phyloP scores from a whole-genome alignment of 129 eudicot species.

The Sambucus nigra region DNA sequence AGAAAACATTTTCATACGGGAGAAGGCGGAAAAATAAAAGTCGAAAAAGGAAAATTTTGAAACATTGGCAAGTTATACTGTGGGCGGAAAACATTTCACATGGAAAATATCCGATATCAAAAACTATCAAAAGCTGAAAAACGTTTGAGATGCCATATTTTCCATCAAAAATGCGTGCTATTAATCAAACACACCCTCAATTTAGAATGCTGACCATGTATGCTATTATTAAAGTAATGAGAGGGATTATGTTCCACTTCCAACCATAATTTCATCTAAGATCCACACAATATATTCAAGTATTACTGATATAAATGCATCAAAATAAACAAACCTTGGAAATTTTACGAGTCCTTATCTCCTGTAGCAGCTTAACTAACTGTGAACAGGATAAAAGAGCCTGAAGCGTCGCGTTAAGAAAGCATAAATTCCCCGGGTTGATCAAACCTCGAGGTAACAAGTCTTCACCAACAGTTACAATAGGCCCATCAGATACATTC shows the following conservation, averaged over 20 bases:
- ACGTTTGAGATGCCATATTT: too few relatives aligned
- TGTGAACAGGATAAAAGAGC: slow-evolving; percentile 80
- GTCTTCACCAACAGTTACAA: slow-evolving; percentile 11
- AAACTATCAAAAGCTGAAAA: too few relatives aligned
- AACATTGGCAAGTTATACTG: too few relatives aligned
- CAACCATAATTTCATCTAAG: not conserved
- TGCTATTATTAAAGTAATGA: not conserved
- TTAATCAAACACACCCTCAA: too few relatives aligned
- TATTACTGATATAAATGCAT: not conserved
- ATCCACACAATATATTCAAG: slow-evolving; percentile 1
- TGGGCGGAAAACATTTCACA: too few relatives aligned
- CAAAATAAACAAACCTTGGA: slow-evolving; percentile 31
- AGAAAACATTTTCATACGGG: too few relatives aligned
- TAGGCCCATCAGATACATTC: slow-evolving; percentile 19
- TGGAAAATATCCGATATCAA: too few relatives aligned
- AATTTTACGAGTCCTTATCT: slow-evolving; percentile 31
- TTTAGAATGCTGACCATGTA: too few relatives aligned
- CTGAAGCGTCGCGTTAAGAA: slow-evolving; percentile 84
- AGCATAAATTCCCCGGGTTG: slow-evolving; percentile 75
- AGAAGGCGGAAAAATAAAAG: too few relatives aligned
- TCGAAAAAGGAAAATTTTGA: too few relatives aligned
- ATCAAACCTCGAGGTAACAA: slow-evolving; percentile 75
- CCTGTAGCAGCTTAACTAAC: slow-evolving; percentile 61
- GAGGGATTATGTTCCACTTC: slow-evolving; percentile 1
- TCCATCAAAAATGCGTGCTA: too few relatives aligned